Evolutionary conservation across 495 filamentous ascomycete species (phyloP), one percentile per base, ranked within the genome.

Genomic region (Xylaria venustula): DNA sequence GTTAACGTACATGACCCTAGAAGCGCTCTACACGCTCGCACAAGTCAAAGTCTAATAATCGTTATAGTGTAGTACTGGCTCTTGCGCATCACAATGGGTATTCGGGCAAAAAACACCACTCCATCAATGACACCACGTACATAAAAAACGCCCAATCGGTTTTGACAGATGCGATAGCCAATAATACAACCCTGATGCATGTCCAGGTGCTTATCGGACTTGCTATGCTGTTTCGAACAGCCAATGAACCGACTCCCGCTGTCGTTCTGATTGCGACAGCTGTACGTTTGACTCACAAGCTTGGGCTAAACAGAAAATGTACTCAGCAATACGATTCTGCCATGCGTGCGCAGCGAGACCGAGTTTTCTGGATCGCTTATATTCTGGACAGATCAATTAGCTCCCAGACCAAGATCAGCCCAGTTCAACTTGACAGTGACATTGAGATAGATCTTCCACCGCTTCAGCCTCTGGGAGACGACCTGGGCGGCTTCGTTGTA

Each of bases 361-460:
- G 55, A 26, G 41, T 66, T 12, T 63, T 66, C 30, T 66, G 64
- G 64, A 49, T 63, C 30, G 44, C 60, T 2, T 66, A 66, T 36
- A 49, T 66, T 41, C 19, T 66, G 0, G 64, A 66, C 32, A 54
- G 37, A 7, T 55, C 61, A 28, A 50, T 62, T 11, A 59, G 54
- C 30, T 2, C 60, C 26, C 54, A 55, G 26, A 32, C 61, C 3
- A 7, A n/a, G 23, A 37, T 53, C 5, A 61, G 54, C 19, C 32
- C 60, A 5, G 20, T 59, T 23, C 55, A 54, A 23, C 20, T n/a
- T 0, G 64, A 66, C 28, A 44, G 14, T 28, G 41, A 58, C 14
- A 62, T 63, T n/a, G 64, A 66, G 12, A 23, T 66, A n/a, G 64
- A 66, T 17, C 11, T 63, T 17, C 60, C 64, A 3, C 20, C 36